Base-by-base conservation (phyloP, 768 basidiomycete species). In the Lyophyllum decastes region DNA sequence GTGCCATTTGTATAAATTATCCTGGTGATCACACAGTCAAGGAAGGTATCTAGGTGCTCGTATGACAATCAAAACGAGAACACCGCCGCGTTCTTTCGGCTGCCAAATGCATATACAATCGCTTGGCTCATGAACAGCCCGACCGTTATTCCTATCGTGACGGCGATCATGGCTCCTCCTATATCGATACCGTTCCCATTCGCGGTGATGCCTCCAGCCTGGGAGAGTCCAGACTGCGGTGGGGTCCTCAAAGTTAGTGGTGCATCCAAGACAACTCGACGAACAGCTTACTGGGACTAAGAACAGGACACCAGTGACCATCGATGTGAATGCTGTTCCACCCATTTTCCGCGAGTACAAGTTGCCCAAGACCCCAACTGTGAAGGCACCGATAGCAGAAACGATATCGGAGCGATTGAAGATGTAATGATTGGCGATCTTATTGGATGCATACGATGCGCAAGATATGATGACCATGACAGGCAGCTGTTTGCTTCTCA, bases 391-490 rank as follows among this genome's bases (percentile, higher is more conserved):
- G 65, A 94, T 90, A 10, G 90, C 89, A 53, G 89, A 90, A 17
- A 92, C 91, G 45, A 94, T 76, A 64, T 94, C 92, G 4, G 89
- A 89, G 16, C 89, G 87, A 70, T 89, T 86, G 75, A 91, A 89
- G 65, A 94, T 93, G 66, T 87, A 92, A 63, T 89, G 88, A 67
- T 91, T 91, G 48, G 90, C 92, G 46, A 87, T 77, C 70, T 89
- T 90, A 71, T 93, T 94, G 30, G 90, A 85, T 10, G 86, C 83
- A 64, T 90, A 93, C 16, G 88, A 85, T 52, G 80, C 81, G 68
- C 91, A 94, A 16, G 90, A 91, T 62, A 95, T 93, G 64, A 87
- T 58, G 56, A 93, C 88, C 93, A 94, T 94, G 17, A 94, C 87
- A 10, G 82, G 81, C 35, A 94, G 78, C 65, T 93, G 88, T 64